A percentile compares a stretch with the other conserved stretches of the same genome.
Evolutionary conservation across 257 asterid genomes (phyloP).

Genomic region (Solanum raphanifolium): DNA sequence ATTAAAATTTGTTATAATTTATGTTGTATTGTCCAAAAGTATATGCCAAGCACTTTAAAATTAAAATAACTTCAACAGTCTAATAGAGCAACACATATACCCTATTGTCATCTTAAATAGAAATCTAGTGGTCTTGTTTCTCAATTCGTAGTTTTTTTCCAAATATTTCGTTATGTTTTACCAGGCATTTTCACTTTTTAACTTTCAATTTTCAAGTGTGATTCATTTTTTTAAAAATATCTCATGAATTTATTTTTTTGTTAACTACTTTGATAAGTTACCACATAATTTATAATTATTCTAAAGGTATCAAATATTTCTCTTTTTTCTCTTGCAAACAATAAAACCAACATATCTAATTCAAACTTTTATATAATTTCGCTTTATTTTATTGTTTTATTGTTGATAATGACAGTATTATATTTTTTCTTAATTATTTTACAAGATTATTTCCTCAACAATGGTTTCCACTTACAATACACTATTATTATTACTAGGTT

Average conservation of each 20-base stretch:
- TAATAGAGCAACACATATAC: not conserved
- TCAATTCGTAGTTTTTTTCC: too few species aligned
- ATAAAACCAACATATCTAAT: not conserved
- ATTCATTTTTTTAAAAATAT: not conserved
- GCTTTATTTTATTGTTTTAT: not conserved
- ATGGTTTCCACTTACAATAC: not conserved
- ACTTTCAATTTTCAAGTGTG: not conserved
- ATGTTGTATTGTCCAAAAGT: too few species aligned
- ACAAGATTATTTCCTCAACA: not conserved
- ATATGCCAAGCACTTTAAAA: too few species aligned
- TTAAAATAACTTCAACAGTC: too few species aligned
- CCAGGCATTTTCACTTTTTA: not conserved
- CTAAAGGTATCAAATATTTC: not conserved
- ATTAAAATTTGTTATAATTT: not conserved
- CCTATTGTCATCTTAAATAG: too few species aligned
- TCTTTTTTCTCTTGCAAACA: not conserved
- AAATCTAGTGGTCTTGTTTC: not conserved
- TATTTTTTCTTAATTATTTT: not conserved
- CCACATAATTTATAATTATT: not conserved
- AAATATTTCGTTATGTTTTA: not conserved
- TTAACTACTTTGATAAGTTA: not conserved
- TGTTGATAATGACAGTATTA: not conserved
- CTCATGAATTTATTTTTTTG: not conserved
- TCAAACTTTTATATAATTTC: not conserved
- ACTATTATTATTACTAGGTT: not conserved